Percentiles rank a stretch among this genome's conserved stretches.
Evolutionary conservation across 2,329 filamentous ascomycete species (phyloP).

Genomic region (Alternaria incomplexa): DNA sequence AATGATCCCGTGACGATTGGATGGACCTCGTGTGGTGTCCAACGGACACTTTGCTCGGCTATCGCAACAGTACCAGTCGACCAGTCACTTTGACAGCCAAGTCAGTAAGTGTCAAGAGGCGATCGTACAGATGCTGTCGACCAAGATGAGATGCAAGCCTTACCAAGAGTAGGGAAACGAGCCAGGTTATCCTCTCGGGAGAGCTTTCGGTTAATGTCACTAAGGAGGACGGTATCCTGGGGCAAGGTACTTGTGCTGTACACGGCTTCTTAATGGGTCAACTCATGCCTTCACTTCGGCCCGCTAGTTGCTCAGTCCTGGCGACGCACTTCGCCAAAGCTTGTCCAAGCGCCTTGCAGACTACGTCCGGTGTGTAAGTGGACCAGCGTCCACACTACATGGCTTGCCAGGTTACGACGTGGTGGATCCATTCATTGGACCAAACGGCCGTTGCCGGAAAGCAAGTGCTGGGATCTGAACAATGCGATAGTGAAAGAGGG

Average conservation of each 20-base stretch:
- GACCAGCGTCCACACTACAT: constrained; percentile 27
- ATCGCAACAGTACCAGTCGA: constrained; percentile 18
- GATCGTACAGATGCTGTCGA: neutral
- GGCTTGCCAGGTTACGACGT: constrained; percentile 27
- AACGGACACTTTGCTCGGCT: constrained; percentile 29
- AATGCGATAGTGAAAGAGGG: constrained; percentile 31
- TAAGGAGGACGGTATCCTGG: constrained; percentile 10
- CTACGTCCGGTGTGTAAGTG: constrained; percentile 38
- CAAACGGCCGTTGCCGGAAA: constrained; percentile 26
- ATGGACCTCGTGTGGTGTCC: constrained; percentile 27
- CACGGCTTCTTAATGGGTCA: constrained; percentile 24
- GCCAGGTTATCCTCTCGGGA: neutral
- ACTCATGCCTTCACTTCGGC: constrained; percentile 20
- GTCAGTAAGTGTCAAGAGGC: constrained; percentile 21
- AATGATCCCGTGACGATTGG: constrained; percentile 26
- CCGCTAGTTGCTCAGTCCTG: constrained; percentile 34
- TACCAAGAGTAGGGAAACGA: neutral
- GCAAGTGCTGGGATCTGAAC: constrained; percentile 24
- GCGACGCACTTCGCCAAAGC: constrained; percentile 36
- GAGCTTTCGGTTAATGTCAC: neutral
- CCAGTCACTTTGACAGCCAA: constrained; percentile 24
- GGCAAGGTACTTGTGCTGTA: constrained; percentile 22
- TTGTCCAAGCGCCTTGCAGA: constrained; percentile 41
- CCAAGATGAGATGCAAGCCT: neutral
- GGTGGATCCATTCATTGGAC: constrained; percentile 25